Base-by-base conservation (phyloP, 2,329 filamentous ascomycete species). In the Rugonectria rugulosa region DNA sequence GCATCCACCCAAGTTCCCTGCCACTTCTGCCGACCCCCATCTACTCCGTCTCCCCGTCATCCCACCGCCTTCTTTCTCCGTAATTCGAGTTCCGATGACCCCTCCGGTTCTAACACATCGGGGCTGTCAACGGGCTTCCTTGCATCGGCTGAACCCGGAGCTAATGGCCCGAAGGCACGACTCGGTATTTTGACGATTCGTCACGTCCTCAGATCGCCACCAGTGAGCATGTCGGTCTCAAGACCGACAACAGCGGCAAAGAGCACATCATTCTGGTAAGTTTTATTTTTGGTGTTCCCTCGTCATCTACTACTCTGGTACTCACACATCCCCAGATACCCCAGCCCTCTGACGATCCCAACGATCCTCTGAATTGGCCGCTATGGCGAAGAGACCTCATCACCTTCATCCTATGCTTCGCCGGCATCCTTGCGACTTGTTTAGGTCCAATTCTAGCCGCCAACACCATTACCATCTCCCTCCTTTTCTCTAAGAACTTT, bases 331-430 rank as follows among this genome's bases (percentile, higher is more conserved):
- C 24, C 10, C 53, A 81, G 78, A 77, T 81, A 5, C 94, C 94
- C 5, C 94, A 97, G 69, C 94, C 94, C 3, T 93, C 88, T 59
- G 89, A 96, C 73, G 91, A 96, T 71, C 91, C 91, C 4, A 94
- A 96, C 71, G 93, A 97, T 73, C 93, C 92, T 24, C 79, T 97
- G 61, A 82, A 81, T 70, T 97, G 92, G 93, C 89, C 92, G 19
- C 73, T 96, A 57, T 94, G 90, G 90, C 85, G 85, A 64, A 90
- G 92, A 70, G 93, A 97, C 71, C 65, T 90, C 48, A 92, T 95
- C 69, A 88, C 92, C 58, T 79, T 86, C 54, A 83, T 91, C 60
- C 85, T 98, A 21, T 97, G 89, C 60, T 76, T 95, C 56, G 84
- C 89, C 20, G 89, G 90, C 60, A 88, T 97, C 68, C 88, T 97